phyloP scores from a whole-genome alignment of 495 filamentous ascomycete species.

The Aspergillus haitiensis region DNA sequence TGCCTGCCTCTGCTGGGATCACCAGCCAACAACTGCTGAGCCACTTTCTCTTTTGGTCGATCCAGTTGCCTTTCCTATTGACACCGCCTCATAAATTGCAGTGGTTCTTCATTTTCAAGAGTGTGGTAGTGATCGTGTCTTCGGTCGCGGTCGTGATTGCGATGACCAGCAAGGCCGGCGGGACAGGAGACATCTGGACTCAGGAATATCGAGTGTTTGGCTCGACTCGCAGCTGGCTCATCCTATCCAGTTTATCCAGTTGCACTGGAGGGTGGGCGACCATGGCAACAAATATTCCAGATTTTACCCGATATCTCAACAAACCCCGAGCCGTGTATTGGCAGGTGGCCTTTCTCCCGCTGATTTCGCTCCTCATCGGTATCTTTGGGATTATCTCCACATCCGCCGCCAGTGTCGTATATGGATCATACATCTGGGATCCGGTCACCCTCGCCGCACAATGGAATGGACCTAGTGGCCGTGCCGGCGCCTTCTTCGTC shows the following conservation, averaged over 20 bases:
- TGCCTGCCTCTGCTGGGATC: slow-evolving; percentile 1
- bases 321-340: slow-evolving; percentile 4
- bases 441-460: slow-evolving; percentile 1
- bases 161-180: slow-evolving; percentile 4
- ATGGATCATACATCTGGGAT: slow-evolving; percentile 9
- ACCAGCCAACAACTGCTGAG: slow-evolving; percentile 5
- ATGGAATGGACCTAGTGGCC: slow-evolving; percentile 5
- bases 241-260: slow-evolving; percentile 8
- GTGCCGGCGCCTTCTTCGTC: slow-evolving; percentile 11
- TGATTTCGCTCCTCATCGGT: slow-evolving; percentile 6
- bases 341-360: slow-evolving; percentile 9
- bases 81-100: slow-evolving; percentile 5
- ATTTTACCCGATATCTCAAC: slow-evolving; percentile 7
- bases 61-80: slow-evolving; percentile 10
- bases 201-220: slow-evolving; percentile 11
- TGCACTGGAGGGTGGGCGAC: slow-evolving; percentile 8
- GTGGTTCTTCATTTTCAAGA: slow-evolving; percentile 14
- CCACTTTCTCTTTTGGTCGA: slow-evolving; percentile 2
- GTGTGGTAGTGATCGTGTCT: neutral
- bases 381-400: slow-evolving; percentile 8
- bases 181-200: slow-evolving; percentile 10
- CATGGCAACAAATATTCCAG: slow-evolving; percentile 12
- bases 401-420: slow-evolving; percentile 7
- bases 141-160: slow-evolving; percentile 7
- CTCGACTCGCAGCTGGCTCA: slow-evolving; percentile 5